Conservation (phyloP, 805 yeast species). For the Candida alai region DNA sequence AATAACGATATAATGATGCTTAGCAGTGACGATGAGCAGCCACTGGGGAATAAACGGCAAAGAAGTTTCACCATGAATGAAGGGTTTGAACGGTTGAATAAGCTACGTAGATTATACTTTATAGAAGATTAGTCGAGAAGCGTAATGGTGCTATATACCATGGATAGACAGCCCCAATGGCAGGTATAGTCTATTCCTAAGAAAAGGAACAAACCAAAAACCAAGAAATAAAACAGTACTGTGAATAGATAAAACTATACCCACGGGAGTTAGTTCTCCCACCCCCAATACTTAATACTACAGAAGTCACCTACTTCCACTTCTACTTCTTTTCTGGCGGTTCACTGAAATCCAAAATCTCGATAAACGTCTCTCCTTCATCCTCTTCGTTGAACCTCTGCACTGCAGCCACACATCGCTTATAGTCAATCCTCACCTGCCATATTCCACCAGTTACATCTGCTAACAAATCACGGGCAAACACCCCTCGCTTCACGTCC, state of each 20-base stretch:
- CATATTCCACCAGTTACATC: constrained; percentile 85
- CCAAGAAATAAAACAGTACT: no score
- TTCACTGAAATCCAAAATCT: constrained; percentile 74
- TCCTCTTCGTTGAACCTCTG: constrained; percentile 52
- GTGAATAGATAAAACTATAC: not conserved
- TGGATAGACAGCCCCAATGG: no score
- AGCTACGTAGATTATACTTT: constrained; percentile 34
- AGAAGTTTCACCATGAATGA: constrained; percentile 28
- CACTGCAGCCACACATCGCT: constrained; percentile 88
- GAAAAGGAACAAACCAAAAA: no score
- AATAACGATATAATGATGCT: constrained; percentile 5
- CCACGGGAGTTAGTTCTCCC: no score
- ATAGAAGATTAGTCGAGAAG: constrained; percentile 10
- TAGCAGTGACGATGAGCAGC: constrained; percentile 6
- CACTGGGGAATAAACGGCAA: constrained; percentile 13
- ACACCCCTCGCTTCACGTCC: constrained; percentile 75
- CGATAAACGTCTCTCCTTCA: constrained; percentile 64
- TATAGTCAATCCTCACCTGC: constrained; percentile 87
- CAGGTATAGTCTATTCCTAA: no score
- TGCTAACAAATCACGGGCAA: constrained; percentile 66
- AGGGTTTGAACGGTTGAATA: constrained; percentile 28
- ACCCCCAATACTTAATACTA: not conserved
- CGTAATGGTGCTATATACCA: no score
- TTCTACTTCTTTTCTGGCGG: constrained; percentile 17
- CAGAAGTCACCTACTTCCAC: not conserved